Base-by-base conservation (phyloP, 306 rosid species). In the Elaeagnus macrophylla region DNA sequence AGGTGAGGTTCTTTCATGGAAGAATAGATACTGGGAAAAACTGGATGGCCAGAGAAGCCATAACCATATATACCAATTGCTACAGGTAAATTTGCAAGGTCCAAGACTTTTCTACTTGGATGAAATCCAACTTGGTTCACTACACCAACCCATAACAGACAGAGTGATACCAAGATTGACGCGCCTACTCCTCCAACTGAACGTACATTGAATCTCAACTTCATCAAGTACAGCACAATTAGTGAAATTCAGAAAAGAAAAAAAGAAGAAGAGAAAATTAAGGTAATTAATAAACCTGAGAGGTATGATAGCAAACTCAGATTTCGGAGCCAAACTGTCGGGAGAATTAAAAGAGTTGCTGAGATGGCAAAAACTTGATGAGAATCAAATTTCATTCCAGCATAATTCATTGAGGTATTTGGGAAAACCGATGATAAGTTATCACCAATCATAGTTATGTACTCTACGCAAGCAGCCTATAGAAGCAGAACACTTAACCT, bases 131-230 rank as follows among this genome's bases (percentile, higher is more conserved):
- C 74, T 36, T 69, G 61, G 67, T 83, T 75, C 53, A 79, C 57
- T 37, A 59, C 63, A 10, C 95, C 95, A 57, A 77, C 77, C 97
- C 97, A 89, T 35, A 89, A 17, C 77, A 89, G 74, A 66, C 86
- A 77, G 1, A 75, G 36, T 7, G 82, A 67, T 8, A 85, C 83
- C 52, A 79, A n/a, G 40, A 65, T 55, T 37, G 97, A 56, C 32
- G 97, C 74, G 52, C 66, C 58, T 19, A 89, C 81, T 69, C 97
- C 94, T 74, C 97, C 95, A 77, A 51, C 94, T 89, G 77, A 56
- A 57, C 25, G 32, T 45, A 49, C 12, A 57, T 46, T 58, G 11
- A n/a, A 47, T 5, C 12, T 13, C 7, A 37, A 60, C 6, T 6
- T 60, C 9, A 5, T 51, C 51, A 1, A 25, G 4, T 5, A 25